These are phyloP conservation scores for Elsinoe australis DNA, from an alignment of 2,329 filamentous ascomycete species.

Conservation along the genomic window DNA sequence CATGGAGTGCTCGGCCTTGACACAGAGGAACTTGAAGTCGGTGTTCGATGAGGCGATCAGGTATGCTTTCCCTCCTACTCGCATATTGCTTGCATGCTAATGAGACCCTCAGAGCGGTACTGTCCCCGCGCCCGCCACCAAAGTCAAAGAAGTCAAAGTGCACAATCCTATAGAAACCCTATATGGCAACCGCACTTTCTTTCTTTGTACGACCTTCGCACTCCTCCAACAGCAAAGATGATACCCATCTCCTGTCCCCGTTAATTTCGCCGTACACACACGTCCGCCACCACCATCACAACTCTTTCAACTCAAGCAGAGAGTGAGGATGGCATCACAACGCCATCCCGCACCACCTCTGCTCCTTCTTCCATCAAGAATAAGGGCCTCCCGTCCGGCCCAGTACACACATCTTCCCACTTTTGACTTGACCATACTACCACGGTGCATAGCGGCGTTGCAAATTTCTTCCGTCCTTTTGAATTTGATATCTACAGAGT, in stretches of 20 bases:
- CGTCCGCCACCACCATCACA: neutral
- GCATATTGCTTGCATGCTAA: neutral
- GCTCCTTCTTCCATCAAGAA: too few relatives aligned
- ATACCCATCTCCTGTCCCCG: slow-evolving; percentile 2
- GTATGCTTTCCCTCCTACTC: slow-evolving; percentile 48
- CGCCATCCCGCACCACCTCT: too few relatives aligned
- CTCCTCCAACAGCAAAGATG: neutral
- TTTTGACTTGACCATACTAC: neutral
- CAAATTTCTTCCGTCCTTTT: slow-evolving; percentile 1
- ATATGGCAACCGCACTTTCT: neutral
- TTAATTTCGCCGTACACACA: neutral
- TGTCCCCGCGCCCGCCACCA: slow-evolving; percentile 57
- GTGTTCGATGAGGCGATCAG: slow-evolving; percentile 98
- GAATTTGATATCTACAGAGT: neutral
- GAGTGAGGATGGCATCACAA: too few relatives aligned
- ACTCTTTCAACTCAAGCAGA: neutral
- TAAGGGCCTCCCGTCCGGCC: neutral
- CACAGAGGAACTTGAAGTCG: slow-evolving; percentile 93
- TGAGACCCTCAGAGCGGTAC: slow-evolving; percentile 51
- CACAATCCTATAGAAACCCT: slow-evolving; percentile 54
- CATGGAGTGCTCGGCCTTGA: slow-evolving; percentile 93
- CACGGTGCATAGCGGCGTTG: slow-evolving; percentile 18
- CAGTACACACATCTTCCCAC: neutral
- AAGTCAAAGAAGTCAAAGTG: slow-evolving; percentile 61
- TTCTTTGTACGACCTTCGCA: slow-evolving; percentile 1